Conservation (phyloP, 306 rosid genomes). For the Mucuna pruriens region DNA sequence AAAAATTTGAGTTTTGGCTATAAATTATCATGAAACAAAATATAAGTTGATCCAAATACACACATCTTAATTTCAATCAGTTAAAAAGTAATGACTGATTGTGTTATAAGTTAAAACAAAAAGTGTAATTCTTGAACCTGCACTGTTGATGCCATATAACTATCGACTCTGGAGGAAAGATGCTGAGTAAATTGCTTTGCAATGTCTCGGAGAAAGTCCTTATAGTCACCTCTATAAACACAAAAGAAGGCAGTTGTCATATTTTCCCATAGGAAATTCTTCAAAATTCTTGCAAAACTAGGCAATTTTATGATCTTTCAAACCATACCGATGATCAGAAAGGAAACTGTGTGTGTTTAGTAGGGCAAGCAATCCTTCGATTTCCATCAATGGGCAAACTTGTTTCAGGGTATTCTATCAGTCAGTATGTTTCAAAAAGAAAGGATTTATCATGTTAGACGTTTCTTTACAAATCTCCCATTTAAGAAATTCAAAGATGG, state of each 20-base stretch:
- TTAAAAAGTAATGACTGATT: slow-evolving; percentile 8
- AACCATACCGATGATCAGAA: slow-evolving; percentile 83
- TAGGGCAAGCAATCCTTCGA: slow-evolving; percentile 57
- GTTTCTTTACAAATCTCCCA: slow-evolving; percentile 21
- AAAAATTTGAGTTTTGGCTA: neutral
- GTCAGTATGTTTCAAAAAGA: slow-evolving; percentile 2
- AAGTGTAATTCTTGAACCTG: slow-evolving; percentile 65
- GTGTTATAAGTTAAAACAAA: neutral
- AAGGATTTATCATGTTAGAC: slow-evolving; percentile 29
- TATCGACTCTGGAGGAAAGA: slow-evolving; percentile 82
- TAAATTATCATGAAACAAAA: neutral
- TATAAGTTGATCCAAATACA: neutral
- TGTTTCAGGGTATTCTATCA: slow-evolving; percentile 72
- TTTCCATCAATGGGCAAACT: slow-evolving; percentile 74
- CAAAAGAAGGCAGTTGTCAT: slow-evolving; percentile 27
- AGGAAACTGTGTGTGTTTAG: slow-evolving; percentile 72
- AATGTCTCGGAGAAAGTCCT: slow-evolving; percentile 78
- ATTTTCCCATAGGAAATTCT: neutral
- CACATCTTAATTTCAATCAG: neutral
- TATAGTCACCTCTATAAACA: slow-evolving; percentile 77
- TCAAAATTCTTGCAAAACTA: slow-evolving; percentile 32
- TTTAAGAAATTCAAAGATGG: slow-evolving; percentile 37
- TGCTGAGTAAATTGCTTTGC: slow-evolving; percentile 74
- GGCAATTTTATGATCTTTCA: slow-evolving; percentile 7
- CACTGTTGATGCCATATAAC: slow-evolving; percentile 78